Base-by-base conservation (phyloP, 768 basidiomycete genomes). In the Leccinum uliginosum region DNA sequence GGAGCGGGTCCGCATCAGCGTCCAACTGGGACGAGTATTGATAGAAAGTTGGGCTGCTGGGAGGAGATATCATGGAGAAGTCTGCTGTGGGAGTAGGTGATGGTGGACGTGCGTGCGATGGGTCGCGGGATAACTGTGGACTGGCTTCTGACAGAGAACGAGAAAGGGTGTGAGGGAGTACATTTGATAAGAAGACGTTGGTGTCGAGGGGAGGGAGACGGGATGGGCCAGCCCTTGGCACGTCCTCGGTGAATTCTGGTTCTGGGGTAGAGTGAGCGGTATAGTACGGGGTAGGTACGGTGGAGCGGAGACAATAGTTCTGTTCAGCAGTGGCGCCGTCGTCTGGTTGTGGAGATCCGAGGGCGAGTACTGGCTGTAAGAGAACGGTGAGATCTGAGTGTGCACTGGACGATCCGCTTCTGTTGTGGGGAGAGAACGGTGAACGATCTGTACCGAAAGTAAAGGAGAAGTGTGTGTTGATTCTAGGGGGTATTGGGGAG, bases 1-100 rank as follows among this genome's bases (percentile, higher is more conserved):
- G 64, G 64, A 70, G 52, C 52, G 69, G 56, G 47, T 66, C 60
- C 14, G 46, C 34, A 11, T 63, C 61, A 10, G 54, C 40, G 26
- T 60, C 60, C 14, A 68, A 66, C 26, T 64, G 65, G 44, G 72
- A 71, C n/a, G 66, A 50, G 43, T 68, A 68, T 46, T 74, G 71
- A 29, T 71, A 62, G 17, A 69, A 66, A 0, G 74, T 66, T 24
- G 72, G 73, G 17, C 67, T 68, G 46, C 68, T 74, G 17, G 76
- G 77, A 54, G 75, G 76, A 21, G 73, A 76, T 50, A 80, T 72
- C 53, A 80, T 71, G 30, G 78, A 80, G 52, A 75, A 80, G 55
- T 80, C 79, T 17, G 75, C 73, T 26, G 75, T 78, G 14, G 70
- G 74, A 0, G 77, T 57, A 17, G 79, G 80, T 17, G 80, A 81